phyloP scores from a whole-genome alignment of 2,329 filamentous ascomycete genomes.

The Venturia aucupariae region DNA sequence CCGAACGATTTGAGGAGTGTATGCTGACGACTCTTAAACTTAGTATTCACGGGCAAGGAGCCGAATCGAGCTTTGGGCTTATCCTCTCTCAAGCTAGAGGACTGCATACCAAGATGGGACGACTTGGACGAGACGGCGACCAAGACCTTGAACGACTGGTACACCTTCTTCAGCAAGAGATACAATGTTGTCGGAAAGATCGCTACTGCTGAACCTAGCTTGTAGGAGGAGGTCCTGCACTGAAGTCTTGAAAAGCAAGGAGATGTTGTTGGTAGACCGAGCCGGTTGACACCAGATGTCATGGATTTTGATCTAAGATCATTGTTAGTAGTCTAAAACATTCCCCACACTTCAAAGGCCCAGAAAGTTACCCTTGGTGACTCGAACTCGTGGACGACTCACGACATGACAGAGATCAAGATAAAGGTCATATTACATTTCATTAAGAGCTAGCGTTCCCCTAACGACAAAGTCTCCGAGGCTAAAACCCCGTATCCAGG shows the following conservation, averaged over 20 bases:
- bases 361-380: neutral
- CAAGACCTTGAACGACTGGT: constrained; percentile 80
- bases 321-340: neutral
- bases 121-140: constrained; percentile 80
- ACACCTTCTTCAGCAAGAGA: constrained; percentile 90
- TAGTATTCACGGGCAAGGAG: constrained; percentile 94
- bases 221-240: neutral
- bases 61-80: constrained; percentile 83
- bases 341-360: neutral
- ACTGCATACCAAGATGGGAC: constrained; percentile 74
- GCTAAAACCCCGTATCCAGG: neutral
- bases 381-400: neutral
- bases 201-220: neutral
- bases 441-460: constrained; percentile 1
- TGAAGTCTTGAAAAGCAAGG: neutral
- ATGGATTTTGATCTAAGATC: neutral
- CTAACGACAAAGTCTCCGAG: neutral
- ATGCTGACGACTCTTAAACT: constrained; percentile 10
- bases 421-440: neutral
- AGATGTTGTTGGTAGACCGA: neutral
- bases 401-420: neutral
- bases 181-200: constrained; percentile 73
- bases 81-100: constrained; percentile 77
- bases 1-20: neutral
- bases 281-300: neutral